A percentile compares a stretch with the other conserved stretches of the same genome.
phyloP scores from a whole-genome alignment of 169 alveolate genomes.

The Plasmodium sp. region DNA sequence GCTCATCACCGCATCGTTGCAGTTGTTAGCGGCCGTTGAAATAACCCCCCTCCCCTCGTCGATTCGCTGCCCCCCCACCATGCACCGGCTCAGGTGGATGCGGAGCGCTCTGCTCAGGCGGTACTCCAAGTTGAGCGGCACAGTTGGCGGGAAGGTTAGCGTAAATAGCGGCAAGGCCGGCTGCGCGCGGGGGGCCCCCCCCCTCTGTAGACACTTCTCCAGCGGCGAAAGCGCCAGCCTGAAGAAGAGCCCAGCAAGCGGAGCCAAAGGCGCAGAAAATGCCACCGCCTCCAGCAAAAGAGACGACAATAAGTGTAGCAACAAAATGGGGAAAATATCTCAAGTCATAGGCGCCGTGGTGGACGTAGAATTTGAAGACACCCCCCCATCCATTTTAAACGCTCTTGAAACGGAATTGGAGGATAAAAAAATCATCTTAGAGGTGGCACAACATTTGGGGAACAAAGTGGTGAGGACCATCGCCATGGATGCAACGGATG shows the following conservation, averaged over 20 bases:
- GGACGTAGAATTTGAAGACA: slow-evolving; percentile 96
- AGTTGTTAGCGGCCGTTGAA: not conserved
- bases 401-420: slow-evolving; percentile 94
- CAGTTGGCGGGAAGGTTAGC: not conserved
- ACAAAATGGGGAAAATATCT: slow-evolving; percentile 87
- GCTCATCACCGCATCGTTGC: not conserved
- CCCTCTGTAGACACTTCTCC: not conserved
- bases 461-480: slow-evolving; percentile 93
- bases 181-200: not conserved
- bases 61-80: not conserved
- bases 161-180: not conserved
- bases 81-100: not conserved
- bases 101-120: not conserved
- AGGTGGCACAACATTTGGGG: slow-evolving; percentile 97
- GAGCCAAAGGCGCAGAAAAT: not conserved
- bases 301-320: not conserved
- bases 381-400: slow-evolving; percentile 95
- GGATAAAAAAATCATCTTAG: slow-evolving; percentile 91
- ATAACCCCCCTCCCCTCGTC: too few species aligned
- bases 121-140: not conserved
- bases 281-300: not conserved
- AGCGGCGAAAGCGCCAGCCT: slow-evolving; percentile 24
- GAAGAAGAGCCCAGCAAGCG: not conserved
- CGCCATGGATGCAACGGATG: slow-evolving; percentile 99
- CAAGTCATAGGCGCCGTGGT: slow-evolving; percentile 98